phyloP scores from a whole-genome alignment of 169 alveolate genomes.

The Plasmodium coatneyi region DNA sequence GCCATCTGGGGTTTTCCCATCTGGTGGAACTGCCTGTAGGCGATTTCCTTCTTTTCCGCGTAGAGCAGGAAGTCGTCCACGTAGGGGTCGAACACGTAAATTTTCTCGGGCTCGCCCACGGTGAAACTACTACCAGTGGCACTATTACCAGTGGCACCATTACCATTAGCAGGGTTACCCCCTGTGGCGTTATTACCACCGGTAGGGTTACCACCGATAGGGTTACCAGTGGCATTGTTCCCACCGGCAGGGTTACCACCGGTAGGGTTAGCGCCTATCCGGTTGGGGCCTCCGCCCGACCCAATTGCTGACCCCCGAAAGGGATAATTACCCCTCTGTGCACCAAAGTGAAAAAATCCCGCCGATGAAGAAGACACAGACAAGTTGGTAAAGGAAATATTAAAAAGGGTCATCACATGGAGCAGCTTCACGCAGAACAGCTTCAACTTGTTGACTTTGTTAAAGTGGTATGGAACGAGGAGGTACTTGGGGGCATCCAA shows the following conservation, averaged over 20 bases:
- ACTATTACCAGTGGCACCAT: no score
- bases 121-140: no score
- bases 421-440: constrained; percentile 8
- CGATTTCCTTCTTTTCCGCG: constrained; percentile 21
- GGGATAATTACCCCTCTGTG: background rate
- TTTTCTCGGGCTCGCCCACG: background rate
- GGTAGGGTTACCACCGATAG: no score
- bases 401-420: constrained; percentile 31
- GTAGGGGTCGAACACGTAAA: constrained; percentile 25
- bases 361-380: background rate
- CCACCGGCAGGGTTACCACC: background rate
- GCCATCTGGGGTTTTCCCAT: background rate
- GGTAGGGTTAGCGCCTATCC: no score
- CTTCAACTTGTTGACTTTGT: constrained; percentile 17
- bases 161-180: no score
- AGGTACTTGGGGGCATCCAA: constrained; percentile 36
- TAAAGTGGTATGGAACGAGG: constrained; percentile 41
- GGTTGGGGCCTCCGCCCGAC: no score
- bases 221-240: background rate
- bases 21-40: background rate
- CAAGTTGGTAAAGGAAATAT: constrained; percentile 25
- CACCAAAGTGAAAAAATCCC: background rate
- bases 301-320: background rate
- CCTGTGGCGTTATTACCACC: no score
- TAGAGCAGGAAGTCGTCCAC: constrained; percentile 48